Percentiles rank a stretch among this genome's conserved stretches.
Conservation (phyloP, 108 stramenopile genomes). For the Bacterosira constricta region DNA sequence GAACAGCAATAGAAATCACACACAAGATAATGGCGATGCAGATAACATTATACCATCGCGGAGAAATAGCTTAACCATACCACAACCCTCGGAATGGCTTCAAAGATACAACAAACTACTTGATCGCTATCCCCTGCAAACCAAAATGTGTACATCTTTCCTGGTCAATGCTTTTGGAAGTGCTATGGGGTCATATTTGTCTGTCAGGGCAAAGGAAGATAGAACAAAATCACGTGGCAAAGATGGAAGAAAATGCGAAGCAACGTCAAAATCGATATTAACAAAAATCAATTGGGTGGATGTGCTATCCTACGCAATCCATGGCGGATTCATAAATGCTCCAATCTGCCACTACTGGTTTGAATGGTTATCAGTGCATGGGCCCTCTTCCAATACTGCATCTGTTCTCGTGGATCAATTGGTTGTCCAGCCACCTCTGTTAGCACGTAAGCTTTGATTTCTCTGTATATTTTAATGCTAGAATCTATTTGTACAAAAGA, state of each 20-base stretch:
- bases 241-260: not conserved
- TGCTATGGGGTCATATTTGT: slow-evolving; percentile 33
- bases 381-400: slow-evolving; percentile 43
- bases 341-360: slow-evolving; percentile 49
- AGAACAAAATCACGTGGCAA: not conserved
- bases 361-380: slow-evolving; percentile 43
- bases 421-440: slow-evolving; percentile 39
- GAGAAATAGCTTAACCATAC: not conserved
- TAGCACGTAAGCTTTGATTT: slow-evolving; percentile 17
- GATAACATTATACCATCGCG: not conserved
- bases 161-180: slow-evolving; percentile 39
- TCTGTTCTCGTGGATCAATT: slow-evolving; percentile 48
- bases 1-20: too few species aligned
- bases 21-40: not conserved
- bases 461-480: not conserved
- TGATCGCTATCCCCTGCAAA: slow-evolving; percentile 38
- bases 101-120: slow-evolving; percentile 41
- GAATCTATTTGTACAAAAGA: not conserved
- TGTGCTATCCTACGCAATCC: slow-evolving; percentile 42
- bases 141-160: slow-evolving; percentile 47
- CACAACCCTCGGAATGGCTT: slow-evolving; percentile 32
- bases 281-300: slow-evolving; percentile 48
- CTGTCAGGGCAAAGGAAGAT: not conserved
- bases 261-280: not conserved
- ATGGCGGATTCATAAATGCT: slow-evolving; percentile 37